Evolutionary conservation across 805 yeast genomes (phyloP), one percentile per base, ranked within the genome.

Genomic region (Zygoascus ofunaensis): DNA sequence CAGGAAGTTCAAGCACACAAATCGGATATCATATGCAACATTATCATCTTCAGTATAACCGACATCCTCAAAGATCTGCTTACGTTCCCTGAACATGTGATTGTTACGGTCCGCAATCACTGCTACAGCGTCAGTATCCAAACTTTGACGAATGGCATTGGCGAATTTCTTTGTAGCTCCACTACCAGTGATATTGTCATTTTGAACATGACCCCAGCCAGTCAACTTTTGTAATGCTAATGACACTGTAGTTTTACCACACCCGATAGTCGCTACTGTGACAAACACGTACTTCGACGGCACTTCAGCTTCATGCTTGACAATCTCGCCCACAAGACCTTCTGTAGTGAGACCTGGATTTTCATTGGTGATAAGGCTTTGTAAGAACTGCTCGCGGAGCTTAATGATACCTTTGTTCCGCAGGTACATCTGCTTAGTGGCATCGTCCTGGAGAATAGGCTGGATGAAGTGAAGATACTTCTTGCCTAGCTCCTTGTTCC

Each of bases 221-320:
- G 68, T 79, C 7, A 89, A 60, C 7, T 69, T 56, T 0, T 55
- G 49, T 34, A 92, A 65, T 0, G 89, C 79, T 30, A 76, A 58
- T 4, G 84, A 76, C 0, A 84, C 74, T 0, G 97, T 87, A 0
- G 97, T 87, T 58, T 92, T 92, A 5, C 98, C 98, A 62, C 96
- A 86, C 0, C 97, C 97, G 42, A 90, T 75, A 0, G 95, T 87
- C 0, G 97, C 87, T 2, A 89, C 77, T 0, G 97, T 90, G 1
- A 87, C 74, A 2, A 92, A 55, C 0, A 85, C 72, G 57, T 76
- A 82, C 52, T 38, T 40, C 17, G 38, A 12, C 12, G 22, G 12
- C 17, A 37, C 45, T 5, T 36, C 39, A 23, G 75, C 49, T 14
- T 78, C 60, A 14, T 24, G 10, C 14, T 23, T 17, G 4, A 37